Conservation (phyloP, 2,329 filamentous ascomycete species). For the Phaeosphaeriaceae sp. region DNA sequence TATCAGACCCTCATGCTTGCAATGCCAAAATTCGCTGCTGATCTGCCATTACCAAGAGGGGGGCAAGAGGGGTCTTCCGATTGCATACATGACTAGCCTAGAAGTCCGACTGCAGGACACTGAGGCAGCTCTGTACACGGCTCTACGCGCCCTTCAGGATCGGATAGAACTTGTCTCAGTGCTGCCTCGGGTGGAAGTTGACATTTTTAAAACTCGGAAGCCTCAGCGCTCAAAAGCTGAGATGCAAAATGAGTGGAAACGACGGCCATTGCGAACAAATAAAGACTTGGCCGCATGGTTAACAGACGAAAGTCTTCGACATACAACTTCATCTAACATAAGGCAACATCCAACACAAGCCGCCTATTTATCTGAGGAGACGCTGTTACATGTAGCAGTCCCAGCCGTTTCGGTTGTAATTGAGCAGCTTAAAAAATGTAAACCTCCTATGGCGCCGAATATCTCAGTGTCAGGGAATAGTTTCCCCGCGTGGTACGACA, state of each 20-base stretch:
- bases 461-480: not conserved
- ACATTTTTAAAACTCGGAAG: not conserved
- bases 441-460: conserved; percentile 4
- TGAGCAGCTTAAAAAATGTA: conserved; percentile 2
- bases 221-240: conserved; percentile 27
- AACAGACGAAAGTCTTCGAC: conserved; percentile 13
- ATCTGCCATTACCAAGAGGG: conserved; percentile 33
- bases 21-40: conserved; percentile 21
- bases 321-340: not conserved
- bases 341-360: not conserved
- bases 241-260: conserved; percentile 32
- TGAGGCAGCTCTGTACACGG: conserved; percentile 26
- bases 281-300: conserved; percentile 32
- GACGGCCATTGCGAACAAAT: conserved; percentile 22
- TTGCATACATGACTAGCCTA: conserved; percentile 32
- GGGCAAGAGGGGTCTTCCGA: conserved; percentile 33
- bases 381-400: no score
- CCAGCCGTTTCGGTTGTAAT: not conserved
- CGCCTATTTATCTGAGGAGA: not conserved
- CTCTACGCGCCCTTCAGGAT: conserved; percentile 18
- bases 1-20: conserved; percentile 31
- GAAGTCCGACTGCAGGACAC: conserved; percentile 34
- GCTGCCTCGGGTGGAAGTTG: not conserved
- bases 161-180: not conserved
- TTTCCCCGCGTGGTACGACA: conserved; percentile 4